Evolutionary conservation across 2,329 filamentous ascomycete genomes (phyloP), one percentile per base, ranked within the genome.

Genomic region (Calonectria honghensis): DNA sequence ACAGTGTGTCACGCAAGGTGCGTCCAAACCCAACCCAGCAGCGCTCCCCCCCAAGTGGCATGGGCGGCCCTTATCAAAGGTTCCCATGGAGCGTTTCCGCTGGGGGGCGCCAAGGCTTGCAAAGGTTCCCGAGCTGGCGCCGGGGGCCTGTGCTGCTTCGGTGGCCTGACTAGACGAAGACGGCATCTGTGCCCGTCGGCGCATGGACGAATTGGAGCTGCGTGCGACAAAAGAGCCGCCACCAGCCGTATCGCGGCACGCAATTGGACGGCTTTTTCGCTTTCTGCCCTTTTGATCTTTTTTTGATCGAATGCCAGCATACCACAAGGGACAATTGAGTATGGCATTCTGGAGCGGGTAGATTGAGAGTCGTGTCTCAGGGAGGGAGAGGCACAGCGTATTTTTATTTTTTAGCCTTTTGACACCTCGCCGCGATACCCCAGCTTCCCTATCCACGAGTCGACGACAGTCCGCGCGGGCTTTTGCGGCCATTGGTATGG

Each of bases 151-250:
- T 48, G 57, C 57, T 48, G 68, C 24, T 61, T 61, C 29, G 63
- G 63, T 45, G 71, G 71, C 51, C 71, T 69, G 71, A 73, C 70
- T 73, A 64, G 71, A 69, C 71, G 24, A 73, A 73, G 71, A 66
- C 57, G 71, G 71, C 50, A 73, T 66, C 45, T 35, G 54, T 39
- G 66, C 71, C 66, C 66, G 59, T 57, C 63, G 31, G 63, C 20
- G n/a, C 45, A 64, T 27, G 7, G 52, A 63, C 70, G 63, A 41
- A 52, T 68, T 65, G 27, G 63, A 41, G 57, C 35, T 16, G n/a
- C 35, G 57, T 61, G 57, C 57, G 57, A 61, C 57, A 41, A 61
- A 61, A 61, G 69, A 52, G 52, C 68, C 57, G 54, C 57, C 39
- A 70, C 20, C 14, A 32, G 29, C 68, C 41, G 24, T 70, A 64